A percentile compares a stretch with the other conserved stretches of the same genome.
Evolutionary conservation across 1,284 basidiomycete genomes (phyloP).

Genomic region (Leccinum solheimii): DNA sequence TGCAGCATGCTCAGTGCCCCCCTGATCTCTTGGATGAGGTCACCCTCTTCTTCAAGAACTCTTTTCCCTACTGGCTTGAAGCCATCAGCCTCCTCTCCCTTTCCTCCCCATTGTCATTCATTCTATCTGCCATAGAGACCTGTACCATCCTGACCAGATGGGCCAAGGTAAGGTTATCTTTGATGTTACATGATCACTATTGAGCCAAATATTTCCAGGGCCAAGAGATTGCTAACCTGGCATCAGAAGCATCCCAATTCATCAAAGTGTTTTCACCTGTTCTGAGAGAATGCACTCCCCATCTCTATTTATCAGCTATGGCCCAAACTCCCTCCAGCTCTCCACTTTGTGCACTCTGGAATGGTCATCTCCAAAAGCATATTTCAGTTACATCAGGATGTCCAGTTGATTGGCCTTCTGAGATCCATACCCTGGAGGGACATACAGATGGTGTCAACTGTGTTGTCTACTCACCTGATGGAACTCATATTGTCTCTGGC

Average conservation of each 20-base stretch:
- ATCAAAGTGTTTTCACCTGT: neutral
- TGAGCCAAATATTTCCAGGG: neutral
- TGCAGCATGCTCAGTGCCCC: neutral
- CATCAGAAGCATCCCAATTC: neutral
- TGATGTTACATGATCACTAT: neutral
- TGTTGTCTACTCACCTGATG: neutral
- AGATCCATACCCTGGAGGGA: neutral
- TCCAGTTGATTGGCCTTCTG: neutral
- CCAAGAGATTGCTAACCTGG: neutral
- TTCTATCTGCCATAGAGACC: neutral
- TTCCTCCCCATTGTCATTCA: neutral
- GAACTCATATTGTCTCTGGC: neutral
- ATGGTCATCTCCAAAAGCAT: neutral
- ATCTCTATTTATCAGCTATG: neutral
- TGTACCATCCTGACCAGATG: neutral
- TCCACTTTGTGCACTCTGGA: neutral
- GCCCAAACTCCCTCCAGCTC: neutral
- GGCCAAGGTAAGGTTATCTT: neutral
- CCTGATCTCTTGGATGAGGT: neutral
- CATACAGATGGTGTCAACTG: neutral
- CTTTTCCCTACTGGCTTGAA: neutral
- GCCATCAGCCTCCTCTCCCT: neutral
- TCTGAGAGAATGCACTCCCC: neutral
- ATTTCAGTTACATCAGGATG: neutral
- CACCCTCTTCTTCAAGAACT: neutral